A percentile compares a stretch with the other conserved stretches of the same genome.
phyloP scores from a whole-genome alignment of 1,284 basidiomycete genomes.

The Lentinus polychrous region DNA sequence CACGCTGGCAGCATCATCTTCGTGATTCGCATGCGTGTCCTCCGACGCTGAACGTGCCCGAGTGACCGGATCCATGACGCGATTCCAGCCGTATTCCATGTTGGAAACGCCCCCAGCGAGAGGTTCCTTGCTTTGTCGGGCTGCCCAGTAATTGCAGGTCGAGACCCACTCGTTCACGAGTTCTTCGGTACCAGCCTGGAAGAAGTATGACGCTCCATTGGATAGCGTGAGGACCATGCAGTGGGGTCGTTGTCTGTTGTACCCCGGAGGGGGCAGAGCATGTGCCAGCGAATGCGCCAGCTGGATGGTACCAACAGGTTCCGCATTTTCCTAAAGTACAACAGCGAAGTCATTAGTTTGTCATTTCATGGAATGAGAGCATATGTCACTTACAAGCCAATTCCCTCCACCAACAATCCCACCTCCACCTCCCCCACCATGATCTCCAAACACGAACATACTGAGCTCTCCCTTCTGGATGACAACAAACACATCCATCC shows the following conservation, averaged over 20 bases:
- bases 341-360: slow-evolving; percentile 8
- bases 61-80: slow-evolving; percentile 48
- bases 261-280: slow-evolving; percentile 85
- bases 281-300: slow-evolving; percentile 88
- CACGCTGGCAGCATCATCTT: slow-evolving; percentile 58
- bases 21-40: slow-evolving; percentile 50
- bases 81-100: slow-evolving; percentile 99
- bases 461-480: slow-evolving; percentile 89
- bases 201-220: slow-evolving; percentile 87
- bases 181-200: slow-evolving; percentile 97
- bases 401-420: slow-evolving; percentile 88
- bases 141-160: slow-evolving; percentile 99
- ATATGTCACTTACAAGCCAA: slow-evolving; percentile 72
- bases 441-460: slow-evolving; percentile 90
- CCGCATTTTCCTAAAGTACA: slow-evolving; percentile 68
- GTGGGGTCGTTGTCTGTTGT: slow-evolving; percentile 83
- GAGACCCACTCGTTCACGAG: slow-evolving; percentile 97
- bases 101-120: slow-evolving; percentile 93
- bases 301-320: slow-evolving; percentile 71
- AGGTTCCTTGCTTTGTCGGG: slow-evolving; percentile 88
- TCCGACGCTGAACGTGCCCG: slow-evolving; percentile 49
- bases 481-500: slow-evolving; percentile 94
- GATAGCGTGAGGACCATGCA: slow-evolving; percentile 94
- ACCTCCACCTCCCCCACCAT: slow-evolving; percentile 42
- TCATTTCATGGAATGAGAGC: not conserved